phyloP scores from a whole-genome alignment of 148 eudicot species.

The Polygonum aviculare region DNA sequence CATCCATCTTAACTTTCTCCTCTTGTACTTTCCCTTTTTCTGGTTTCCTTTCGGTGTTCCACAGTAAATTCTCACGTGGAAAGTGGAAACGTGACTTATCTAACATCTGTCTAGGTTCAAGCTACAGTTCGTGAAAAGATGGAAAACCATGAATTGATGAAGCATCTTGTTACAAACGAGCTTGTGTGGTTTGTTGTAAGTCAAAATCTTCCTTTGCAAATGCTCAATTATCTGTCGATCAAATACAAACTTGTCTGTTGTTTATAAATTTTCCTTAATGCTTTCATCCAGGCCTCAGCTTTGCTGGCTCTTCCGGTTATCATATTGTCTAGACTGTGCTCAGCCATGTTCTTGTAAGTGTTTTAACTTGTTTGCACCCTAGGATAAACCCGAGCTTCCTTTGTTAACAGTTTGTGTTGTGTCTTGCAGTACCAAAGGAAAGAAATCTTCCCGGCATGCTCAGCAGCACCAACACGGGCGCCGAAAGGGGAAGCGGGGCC shows the following conservation, averaged over 20 bases:
- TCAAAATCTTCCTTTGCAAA: neutral
- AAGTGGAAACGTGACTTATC: neutral
- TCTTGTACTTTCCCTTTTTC: neutral
- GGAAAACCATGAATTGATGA: constrained; percentile 63
- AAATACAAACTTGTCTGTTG: neutral
- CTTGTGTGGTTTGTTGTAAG: constrained; percentile 83
- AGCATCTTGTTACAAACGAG: constrained; percentile 75
- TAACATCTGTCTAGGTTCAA: constrained; percentile 44
- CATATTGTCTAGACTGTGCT: constrained; percentile 38
- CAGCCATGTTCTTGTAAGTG: constrained; percentile 58
- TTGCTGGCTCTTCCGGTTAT: constrained; percentile 73
- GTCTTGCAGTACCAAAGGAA: constrained; percentile 40
- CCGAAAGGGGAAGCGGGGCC: constrained; percentile 72
- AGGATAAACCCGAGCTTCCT: neutral
- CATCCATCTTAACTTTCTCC: neutral
- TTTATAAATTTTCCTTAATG: neutral
- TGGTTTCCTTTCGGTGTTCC: neutral
- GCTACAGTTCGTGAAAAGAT: constrained; percentile 58
- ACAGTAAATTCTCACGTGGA: neutral
- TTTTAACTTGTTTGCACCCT: constrained; percentile 1
- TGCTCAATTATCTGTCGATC: neutral
- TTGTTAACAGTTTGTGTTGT: neutral
- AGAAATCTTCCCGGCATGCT: constrained; percentile 32
- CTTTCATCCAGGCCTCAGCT: constrained; percentile 65
- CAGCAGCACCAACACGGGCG: constrained; percentile 49